Percentiles rank a stretch among this genome's conserved stretches.
These are phyloP conservation scores for Gymnopilus junonius DNA, from an alignment of 768 basidiomycete genomes.

Conservation along the genomic window DNA sequence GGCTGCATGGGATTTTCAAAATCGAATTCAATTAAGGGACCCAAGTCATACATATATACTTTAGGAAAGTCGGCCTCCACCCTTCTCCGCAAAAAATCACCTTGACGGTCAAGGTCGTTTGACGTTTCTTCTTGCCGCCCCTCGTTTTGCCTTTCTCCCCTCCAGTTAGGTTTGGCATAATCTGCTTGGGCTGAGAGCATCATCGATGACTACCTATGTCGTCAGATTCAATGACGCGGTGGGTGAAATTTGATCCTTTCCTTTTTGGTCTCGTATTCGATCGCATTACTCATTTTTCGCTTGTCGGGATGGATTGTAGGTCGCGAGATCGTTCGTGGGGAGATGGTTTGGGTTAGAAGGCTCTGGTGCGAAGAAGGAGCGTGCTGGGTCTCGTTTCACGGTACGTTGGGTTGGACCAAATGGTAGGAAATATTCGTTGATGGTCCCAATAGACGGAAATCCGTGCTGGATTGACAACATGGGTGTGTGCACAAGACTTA, in stretches of 20 bases:
- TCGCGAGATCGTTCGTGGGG: slow-evolving; percentile 53
- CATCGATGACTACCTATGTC: slow-evolving; percentile 18
- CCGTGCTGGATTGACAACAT: slow-evolving; percentile 81
- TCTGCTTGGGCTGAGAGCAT: background rate
- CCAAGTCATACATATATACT: slow-evolving; percentile 6
- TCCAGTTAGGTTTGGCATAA: slow-evolving; percentile 1
- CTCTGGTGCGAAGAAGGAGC: slow-evolving; percentile 64
- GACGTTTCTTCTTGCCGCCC: slow-evolving; percentile 1
- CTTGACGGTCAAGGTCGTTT: background rate
- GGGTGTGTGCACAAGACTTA: slow-evolving; percentile 49
- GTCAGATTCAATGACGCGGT: slow-evolving; percentile 32
- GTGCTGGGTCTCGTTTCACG: slow-evolving; percentile 66
- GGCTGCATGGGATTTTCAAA: slow-evolving; percentile 1
- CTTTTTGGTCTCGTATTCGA: slow-evolving; percentile 1
- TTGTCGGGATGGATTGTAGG: slow-evolving; percentile 31
- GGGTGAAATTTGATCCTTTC: slow-evolving; percentile 7
- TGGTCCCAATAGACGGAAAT: slow-evolving; percentile 62
- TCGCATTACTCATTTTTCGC: slow-evolving; percentile 5
- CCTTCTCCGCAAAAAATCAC: background rate
- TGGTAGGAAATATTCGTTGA: background rate
- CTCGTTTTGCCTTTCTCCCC: background rate
- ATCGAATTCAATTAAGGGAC: slow-evolving; percentile 1
- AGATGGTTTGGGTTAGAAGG: slow-evolving; percentile 79
- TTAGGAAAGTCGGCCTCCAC: background rate
- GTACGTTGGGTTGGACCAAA: slow-evolving; percentile 30